Conservation (phyloP, 2,329 filamentous ascomycete genomes). For the Colletotrichum sp. region DNA sequence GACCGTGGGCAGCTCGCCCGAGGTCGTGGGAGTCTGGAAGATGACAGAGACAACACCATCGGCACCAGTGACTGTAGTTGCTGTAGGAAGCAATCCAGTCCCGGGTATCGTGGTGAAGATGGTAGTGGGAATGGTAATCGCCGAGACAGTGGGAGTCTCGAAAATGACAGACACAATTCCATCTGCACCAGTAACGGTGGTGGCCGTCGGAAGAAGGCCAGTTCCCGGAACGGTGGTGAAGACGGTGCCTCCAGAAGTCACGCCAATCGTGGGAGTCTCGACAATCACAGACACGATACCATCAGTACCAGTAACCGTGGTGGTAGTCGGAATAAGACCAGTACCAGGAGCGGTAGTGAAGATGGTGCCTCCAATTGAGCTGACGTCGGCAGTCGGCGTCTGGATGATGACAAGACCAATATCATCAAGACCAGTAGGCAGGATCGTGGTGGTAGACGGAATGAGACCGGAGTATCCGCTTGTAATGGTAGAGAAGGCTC, state of each 20-base stretch:
- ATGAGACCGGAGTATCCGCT: conserved; percentile 7
- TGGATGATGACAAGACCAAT: conserved; percentile 1
- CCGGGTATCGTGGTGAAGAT: background rate
- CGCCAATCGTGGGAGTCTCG: background rate
- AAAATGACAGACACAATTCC: background rate
- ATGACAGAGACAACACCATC: background rate
- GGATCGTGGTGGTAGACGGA: background rate
- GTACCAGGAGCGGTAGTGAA: background rate
- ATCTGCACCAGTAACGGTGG: background rate
- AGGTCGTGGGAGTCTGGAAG: background rate
- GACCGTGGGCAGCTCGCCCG: background rate
- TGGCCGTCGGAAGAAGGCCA: background rate
- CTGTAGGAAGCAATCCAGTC: background rate
- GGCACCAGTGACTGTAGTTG: background rate
- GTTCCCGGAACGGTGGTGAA: background rate
- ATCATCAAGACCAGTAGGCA: background rate
- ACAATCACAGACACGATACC: background rate
- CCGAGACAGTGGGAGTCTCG: background rate
- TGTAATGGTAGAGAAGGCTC: background rate
- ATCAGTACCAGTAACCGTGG: background rate
- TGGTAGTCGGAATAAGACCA: background rate
- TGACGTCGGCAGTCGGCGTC: background rate
- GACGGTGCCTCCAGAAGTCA: background rate
- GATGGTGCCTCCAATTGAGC: background rate
- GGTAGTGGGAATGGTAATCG: background rate